Base-by-base conservation (phyloP, 148 eudicot species). In the Camellia lanceoleosa region DNA sequence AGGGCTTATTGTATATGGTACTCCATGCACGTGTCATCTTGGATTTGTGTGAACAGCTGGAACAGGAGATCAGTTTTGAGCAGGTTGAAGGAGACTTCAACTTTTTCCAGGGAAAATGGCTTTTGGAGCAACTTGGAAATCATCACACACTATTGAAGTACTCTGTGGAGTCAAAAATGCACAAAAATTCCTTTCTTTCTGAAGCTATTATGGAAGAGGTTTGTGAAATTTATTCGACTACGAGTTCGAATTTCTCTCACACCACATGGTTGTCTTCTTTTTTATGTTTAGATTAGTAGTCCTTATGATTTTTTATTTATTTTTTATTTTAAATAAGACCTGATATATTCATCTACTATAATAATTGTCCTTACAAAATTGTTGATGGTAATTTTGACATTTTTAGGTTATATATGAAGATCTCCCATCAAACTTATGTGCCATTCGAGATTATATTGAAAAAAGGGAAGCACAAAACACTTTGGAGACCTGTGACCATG, bases 131-230 rank as follows among this genome's bases (percentile, higher is more conserved):
- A 82, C 89, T 96, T 30, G 99, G 99, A 46, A 93, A 89, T 86
- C 95, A 93, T 76, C 99, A 95, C 76, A 96, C 99, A 4, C 85
- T 93, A 80, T 86, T 96, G 56, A 96, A 93, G 82, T 95, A 96
- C 84, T 86, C 87, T 18, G 99, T 96, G 73, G 97, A 96, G 89
- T 96, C 99, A 74, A 96, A 91, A 87, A 93, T 96, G 95, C 99
- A 88, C 75, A 82, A 86, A 78, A 94, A 92, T 74, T 88, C 95
- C 55, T 85, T 96, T 58, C 92, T 96, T 55, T 93, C 99, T 16
- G 99, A 96, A 83, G 93, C 94, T 74, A 89, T 96, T 55, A 91
- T 96, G 98, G 99, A 96, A 86, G 98, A 96, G 99, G 99, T 94
- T 82, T 74, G 86, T 81, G 18, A 20, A 18, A 52, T 19, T 8